These are phyloP conservation scores for Lachnellula occidentalis DNA, from an alignment of 2,329 filamentous ascomycete genomes.

Conservation along the genomic window DNA sequence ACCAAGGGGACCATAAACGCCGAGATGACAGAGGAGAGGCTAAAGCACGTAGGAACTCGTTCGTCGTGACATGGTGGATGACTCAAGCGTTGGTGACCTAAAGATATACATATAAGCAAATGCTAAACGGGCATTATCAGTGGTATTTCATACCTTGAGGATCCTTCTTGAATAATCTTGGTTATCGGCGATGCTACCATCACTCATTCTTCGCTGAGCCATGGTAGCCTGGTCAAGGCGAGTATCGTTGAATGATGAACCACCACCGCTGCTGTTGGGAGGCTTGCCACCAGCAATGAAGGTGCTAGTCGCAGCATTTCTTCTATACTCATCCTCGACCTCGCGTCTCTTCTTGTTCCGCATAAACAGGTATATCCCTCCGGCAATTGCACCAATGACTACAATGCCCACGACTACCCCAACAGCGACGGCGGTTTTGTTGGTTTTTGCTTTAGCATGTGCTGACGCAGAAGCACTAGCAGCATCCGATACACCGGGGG, in stretches of 20 bases:
- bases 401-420: conserved; percentile 84
- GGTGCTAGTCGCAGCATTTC: conserved; percentile 71
- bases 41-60: conserved; percentile 32
- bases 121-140: background rate
- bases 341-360: conserved; percentile 70
- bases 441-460: conserved; percentile 8
- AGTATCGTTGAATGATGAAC: conserved; percentile 70
- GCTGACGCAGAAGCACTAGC: conserved; percentile 5
- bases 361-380: conserved; percentile 67
- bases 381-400: conserved; percentile 58
- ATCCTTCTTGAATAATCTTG: conserved; percentile 95
- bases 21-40: conserved; percentile 25
- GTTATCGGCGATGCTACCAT: conserved; percentile 95
- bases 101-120: background rate
- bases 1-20: conserved; percentile 27
- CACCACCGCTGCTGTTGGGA: conserved; percentile 50
- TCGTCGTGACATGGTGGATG: conserved; percentile 32
- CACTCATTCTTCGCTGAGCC: conserved; percentile 78
- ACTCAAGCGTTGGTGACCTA: conserved; percentile 56
- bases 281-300: conserved; percentile 65
- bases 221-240: conserved; percentile 80
- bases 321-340: conserved; percentile 78
- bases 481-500: conserved; percentile 9
- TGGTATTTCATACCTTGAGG: conserved; percentile 65
- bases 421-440: conserved; percentile 74